Base-by-base conservation (phyloP, 2,329 filamentous ascomycete species). In the Fusarium falciforme region DNA sequence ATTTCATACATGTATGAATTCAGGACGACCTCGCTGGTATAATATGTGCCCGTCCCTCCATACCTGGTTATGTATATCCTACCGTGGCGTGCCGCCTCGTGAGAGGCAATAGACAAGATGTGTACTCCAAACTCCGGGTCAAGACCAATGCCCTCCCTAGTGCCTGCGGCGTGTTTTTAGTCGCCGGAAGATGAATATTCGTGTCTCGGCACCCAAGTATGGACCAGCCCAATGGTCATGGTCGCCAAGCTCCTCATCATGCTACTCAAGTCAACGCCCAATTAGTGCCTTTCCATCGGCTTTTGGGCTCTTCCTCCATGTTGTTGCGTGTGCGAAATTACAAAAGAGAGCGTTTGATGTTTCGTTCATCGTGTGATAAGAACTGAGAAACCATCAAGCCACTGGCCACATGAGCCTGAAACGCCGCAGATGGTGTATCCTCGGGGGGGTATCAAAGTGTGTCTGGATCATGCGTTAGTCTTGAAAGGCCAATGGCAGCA, bases 381-480 rank as follows among this genome's bases (percentile, higher is more conserved):
- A 66, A 98, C 87, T 10, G 93, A 93, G 81, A 98, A 94, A 5
- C 93, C 93, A 81, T 98, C 94, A 25, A 98, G 85, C 94, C 94
- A 97, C 58, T 89, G 81, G 40, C 88, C 94, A 79, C 91, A 94
- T 61, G 93, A 94, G 66, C 96, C 96, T 12, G 94, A 93, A 72
- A 98, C 88, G 68, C 96, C 96, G 70, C 93, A 95, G 79, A 98
- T 92, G 74, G 88, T 94, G 84, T 96, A 98, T 58, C 96, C 96
- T 75, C 93, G 89, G 12, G 96, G 96, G 61, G 96, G 94, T 76
- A 98, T 93, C 70, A 99, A 87, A 36, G 92, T 96, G 82, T 95
- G 93, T 72, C 96, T 98, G 76, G 1, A 27, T 9, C 47, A 64
- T 20, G 22, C 27, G 71, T 83, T 68, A 82, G 71, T 31, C 17